Evolutionary conservation across 306 rosid genomes (phyloP).

Genomic region (Quercus ilex): DNA sequence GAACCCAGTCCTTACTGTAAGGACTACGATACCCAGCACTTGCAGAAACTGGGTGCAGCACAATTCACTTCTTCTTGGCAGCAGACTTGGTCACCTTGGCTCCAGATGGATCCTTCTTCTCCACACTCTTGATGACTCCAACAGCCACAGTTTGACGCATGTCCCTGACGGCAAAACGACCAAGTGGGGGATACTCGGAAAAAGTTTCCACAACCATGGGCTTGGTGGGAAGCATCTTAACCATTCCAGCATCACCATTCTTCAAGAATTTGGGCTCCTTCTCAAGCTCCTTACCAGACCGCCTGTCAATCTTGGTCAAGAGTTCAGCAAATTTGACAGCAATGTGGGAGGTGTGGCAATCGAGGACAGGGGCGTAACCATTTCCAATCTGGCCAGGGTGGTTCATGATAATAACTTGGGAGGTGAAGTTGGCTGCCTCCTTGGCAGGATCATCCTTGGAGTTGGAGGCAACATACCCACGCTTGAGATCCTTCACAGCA

Average conservation of each 20-base stretch:
- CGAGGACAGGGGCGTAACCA: constrained; percentile 90
- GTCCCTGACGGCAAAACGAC: constrained; percentile 89
- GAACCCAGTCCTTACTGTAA: constrained; percentile 30
- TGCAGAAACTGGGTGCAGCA: constrained; percentile 19
- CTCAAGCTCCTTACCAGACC: constrained; percentile 86
- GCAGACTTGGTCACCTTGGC: constrained; percentile 86
- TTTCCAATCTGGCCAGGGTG: constrained; percentile 94
- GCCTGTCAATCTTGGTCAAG: constrained; percentile 84
- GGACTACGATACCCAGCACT: neutral
- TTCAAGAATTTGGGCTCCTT: constrained; percentile 88
- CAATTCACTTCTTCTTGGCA: constrained; percentile 63
- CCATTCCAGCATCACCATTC: constrained; percentile 80
- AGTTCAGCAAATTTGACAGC: constrained; percentile 79
- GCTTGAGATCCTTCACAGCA: constrained; percentile 94
- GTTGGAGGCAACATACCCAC: constrained; percentile 87
- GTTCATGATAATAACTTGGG: constrained; percentile 91
- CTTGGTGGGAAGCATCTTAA: constrained; percentile 88
- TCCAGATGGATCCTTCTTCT: constrained; percentile 81
- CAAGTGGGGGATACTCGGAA: constrained; percentile 78
- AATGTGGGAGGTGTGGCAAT: constrained; percentile 87
- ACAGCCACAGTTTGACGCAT: constrained; percentile 97
- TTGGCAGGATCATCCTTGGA: constrained; percentile 96
- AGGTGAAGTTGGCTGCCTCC: constrained; percentile 85
- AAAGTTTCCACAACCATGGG: constrained; percentile 93
- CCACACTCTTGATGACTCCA: constrained; percentile 82